Conservation (phyloP, 1,284 basidiomycete species). For the Cystobasidium slooffiae region DNA sequence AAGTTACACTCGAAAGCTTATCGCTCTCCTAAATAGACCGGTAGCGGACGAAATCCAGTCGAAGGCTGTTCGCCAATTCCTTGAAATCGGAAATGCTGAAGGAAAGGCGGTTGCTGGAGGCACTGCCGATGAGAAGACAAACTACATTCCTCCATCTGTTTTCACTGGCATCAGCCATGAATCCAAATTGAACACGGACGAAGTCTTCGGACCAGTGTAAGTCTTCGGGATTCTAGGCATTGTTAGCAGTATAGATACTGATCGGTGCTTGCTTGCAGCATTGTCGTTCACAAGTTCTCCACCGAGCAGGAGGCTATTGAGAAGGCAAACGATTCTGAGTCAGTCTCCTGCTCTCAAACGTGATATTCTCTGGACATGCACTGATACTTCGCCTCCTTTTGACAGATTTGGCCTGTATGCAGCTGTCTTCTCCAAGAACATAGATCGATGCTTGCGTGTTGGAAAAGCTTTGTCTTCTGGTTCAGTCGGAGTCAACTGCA, state of each 20-base stretch:
- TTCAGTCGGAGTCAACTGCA: neutral
- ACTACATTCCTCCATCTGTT: neutral
- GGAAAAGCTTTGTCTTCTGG: neutral
- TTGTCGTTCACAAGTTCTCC: slow-evolving; percentile 7
- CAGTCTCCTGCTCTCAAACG: neutral
- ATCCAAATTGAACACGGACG: neutral
- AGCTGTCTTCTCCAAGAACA: slow-evolving; percentile 6
- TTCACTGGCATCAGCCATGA: neutral
- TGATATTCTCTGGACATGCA: neutral
- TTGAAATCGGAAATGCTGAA: slow-evolving; percentile 3
- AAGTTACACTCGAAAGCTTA: too few species aligned
- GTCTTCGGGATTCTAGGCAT: neutral
- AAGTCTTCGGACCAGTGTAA: slow-evolving; percentile 26
- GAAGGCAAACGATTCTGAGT: slow-evolving; percentile 20
- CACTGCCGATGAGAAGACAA: neutral
- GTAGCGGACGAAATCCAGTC: slow-evolving; percentile 1
- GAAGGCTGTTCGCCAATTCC: neutral
- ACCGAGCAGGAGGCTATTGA: slow-evolving; percentile 16
- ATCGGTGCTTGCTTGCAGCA: neutral
- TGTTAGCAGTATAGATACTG: neutral
- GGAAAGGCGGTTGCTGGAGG: slow-evolving; percentile 1
- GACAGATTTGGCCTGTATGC: slow-evolving; percentile 4
- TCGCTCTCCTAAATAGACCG: too few species aligned
- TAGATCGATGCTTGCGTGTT: neutral
- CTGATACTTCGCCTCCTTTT: neutral